Base-by-base conservation (phyloP, 75 land plant genomes). In the Larix kaempferi region DNA sequence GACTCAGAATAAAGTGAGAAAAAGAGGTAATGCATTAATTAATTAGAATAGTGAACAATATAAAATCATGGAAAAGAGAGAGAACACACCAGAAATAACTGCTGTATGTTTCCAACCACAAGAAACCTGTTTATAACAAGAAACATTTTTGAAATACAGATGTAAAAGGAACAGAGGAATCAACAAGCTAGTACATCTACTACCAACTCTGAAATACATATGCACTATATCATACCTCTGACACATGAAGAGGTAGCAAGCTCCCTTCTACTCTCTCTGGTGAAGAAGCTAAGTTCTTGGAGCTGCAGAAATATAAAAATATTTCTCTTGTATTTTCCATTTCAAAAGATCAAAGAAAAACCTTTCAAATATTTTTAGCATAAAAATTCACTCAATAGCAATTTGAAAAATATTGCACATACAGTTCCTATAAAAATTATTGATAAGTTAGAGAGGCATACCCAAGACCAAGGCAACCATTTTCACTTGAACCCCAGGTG, bases 101-200 rank as follows among this genome's bases (percentile, higher is more conserved):
- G 91, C 88, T 56, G 99, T 94, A 81, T 96, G 99, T 82, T 96
- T 96, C 99, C 99, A 96, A 64, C 99, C 99, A 88, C 99, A 96
- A 74, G 97, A 85, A 59, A 96, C 92, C 99, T 96, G 86, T 41
- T 76, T n/a, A 19, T 7, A 13, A 63, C 39, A 73, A 35, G 41
- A 33, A 17, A 61, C 4, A 22, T 19, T 39, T 1, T 54, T 5
- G 15, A 49, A 60, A 52, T 22, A 15, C 25, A 29, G 12, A 19
- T 33, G 41, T 35, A 76, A 76, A 10, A 35, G 29, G 26, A 74
- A 17, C 19, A 14, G 13, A 76, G 35, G 37, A 14, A 57, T 15
- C 13, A 21, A 76, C 12, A 19, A 65, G 60, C 11, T 29, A 2
- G 6, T 17, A 14, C 41, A 37, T 66, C 0, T 17, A 66, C 27